phyloP scores from a whole-genome alignment of 208 protist species.

The Leishmania lainsoni region DNA sequence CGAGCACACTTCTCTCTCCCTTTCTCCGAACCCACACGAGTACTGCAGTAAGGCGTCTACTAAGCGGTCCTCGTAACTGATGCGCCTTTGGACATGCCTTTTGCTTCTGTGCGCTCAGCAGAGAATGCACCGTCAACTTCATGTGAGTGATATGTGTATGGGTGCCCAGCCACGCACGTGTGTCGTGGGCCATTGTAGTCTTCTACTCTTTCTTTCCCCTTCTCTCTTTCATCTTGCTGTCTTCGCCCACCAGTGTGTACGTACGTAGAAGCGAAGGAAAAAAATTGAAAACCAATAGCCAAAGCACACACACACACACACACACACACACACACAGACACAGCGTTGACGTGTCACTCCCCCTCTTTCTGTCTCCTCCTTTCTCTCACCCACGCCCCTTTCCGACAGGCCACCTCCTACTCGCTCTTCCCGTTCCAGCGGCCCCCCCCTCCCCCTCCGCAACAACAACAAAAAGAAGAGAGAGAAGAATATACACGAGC shows the following conservation, averaged over 20 bases:
- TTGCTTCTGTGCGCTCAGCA: neutral
- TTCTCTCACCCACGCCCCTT: neutral
- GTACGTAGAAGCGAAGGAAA: neutral
- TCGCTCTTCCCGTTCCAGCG: neutral
- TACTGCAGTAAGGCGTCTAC: neutral
- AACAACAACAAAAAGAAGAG: neutral
- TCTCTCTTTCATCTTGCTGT: neutral
- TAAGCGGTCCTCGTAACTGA: neutral
- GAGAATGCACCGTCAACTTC: neutral
- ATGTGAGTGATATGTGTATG: neutral
- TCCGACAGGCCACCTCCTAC: neutral
- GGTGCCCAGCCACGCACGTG: neutral
- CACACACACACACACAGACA: neutral
- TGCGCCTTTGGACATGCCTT: neutral
- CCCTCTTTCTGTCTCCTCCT: constrained; percentile 1
- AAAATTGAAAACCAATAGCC: neutral
- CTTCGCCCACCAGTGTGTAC: neutral
- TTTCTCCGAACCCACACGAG: neutral
- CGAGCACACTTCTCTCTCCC: neutral
- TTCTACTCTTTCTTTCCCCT: no score
- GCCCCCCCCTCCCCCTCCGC: neutral
- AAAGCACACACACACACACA: neutral
- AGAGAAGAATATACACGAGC: neutral
- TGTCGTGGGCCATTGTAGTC: neutral
- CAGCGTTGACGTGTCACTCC: neutral